phyloP scores from a whole-genome alignment of 164 flowering plant species.

The Sedum album region DNA sequence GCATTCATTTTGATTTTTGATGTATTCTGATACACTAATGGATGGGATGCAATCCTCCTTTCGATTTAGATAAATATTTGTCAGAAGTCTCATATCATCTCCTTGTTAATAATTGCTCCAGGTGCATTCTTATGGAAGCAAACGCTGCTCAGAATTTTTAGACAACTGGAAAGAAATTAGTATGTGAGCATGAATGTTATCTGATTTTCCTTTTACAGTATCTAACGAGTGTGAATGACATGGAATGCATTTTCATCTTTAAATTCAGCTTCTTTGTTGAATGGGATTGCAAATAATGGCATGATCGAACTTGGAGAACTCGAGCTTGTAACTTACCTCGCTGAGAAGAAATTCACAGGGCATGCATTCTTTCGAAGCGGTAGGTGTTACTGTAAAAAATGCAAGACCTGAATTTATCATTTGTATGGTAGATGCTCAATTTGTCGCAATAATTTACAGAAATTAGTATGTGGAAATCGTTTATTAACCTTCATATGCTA shows the following conservation, averaged over 20 bases:
- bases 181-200: slow-evolving; percentile 20
- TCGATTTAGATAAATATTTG: not conserved
- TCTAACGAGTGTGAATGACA: slow-evolving; percentile 3
- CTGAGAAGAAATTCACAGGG: slow-evolving; percentile 70
- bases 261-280: slow-evolving; percentile 48
- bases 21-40: too few species aligned
- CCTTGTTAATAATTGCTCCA: slow-evolving; percentile 13
- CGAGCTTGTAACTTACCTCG: slow-evolving; percentile 56
- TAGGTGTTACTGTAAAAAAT: slow-evolving; percentile 13
- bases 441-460: not conserved
- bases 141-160: slow-evolving; percentile 44
- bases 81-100: not conserved
- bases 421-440: not conserved
- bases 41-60: not conserved
- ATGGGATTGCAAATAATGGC: slow-evolving; percentile 70
- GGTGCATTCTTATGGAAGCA: slow-evolving; percentile 81
- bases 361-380: slow-evolving; percentile 72
- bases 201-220: not conserved
- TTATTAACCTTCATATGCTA: not conserved
- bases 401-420: not conserved
- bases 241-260: not conserved
- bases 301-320: slow-evolving; percentile 75
- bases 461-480: not conserved
- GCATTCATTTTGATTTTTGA: too few species aligned
- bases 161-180: slow-evolving; percentile 67